phyloP scores from a whole-genome alignment of 1,284 basidiomycete genomes.

The Cryptococcus jaspeensis region DNA sequence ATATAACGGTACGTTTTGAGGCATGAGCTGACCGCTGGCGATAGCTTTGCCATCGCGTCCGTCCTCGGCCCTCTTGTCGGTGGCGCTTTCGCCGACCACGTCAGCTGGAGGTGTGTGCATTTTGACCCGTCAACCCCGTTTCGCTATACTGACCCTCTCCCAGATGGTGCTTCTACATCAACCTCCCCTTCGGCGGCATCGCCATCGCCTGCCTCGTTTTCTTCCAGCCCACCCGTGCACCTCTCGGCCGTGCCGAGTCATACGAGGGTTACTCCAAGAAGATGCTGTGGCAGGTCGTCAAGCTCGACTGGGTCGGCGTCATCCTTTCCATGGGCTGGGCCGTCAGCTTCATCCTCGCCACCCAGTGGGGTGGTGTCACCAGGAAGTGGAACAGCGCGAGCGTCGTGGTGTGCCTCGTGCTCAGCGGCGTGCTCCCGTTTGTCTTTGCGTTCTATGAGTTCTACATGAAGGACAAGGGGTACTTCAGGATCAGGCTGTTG shows the following conservation, averaged over 20 bases:
- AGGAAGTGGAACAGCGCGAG: conserved; percentile 46
- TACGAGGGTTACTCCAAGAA: conserved; percentile 42
- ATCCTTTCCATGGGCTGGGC: conserved; percentile 43
- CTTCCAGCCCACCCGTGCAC: conserved; percentile 37
- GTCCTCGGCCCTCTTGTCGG: conserved; percentile 53
- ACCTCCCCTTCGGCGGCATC: conserved; percentile 47
- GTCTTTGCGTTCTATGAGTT: conserved; percentile 47
- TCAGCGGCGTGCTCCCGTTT: conserved; percentile 35
- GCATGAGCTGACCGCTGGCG: neutral
- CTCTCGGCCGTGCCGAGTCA: conserved; percentile 37
- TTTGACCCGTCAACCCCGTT: neutral
- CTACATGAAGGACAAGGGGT: conserved; percentile 47
- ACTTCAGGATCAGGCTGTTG: conserved; percentile 51
- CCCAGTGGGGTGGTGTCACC: conserved; percentile 49
- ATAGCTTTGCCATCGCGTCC: conserved; percentile 50
- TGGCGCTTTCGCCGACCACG: conserved; percentile 53
- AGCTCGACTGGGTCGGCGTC: conserved; percentile 48
- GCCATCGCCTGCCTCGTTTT: conserved; percentile 35
- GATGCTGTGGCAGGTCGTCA: conserved; percentile 37
- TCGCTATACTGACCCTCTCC: neutral
- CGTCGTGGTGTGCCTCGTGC: conserved; percentile 49
- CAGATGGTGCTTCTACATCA: conserved; percentile 51
- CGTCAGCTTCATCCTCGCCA: conserved; percentile 37
- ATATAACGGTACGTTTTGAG: no score
- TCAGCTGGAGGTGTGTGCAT: conserved; percentile 41